Evolutionary conservation across 768 basidiomycete genomes (phyloP).

Genomic region (Melanogaster broomeanus): DNA sequence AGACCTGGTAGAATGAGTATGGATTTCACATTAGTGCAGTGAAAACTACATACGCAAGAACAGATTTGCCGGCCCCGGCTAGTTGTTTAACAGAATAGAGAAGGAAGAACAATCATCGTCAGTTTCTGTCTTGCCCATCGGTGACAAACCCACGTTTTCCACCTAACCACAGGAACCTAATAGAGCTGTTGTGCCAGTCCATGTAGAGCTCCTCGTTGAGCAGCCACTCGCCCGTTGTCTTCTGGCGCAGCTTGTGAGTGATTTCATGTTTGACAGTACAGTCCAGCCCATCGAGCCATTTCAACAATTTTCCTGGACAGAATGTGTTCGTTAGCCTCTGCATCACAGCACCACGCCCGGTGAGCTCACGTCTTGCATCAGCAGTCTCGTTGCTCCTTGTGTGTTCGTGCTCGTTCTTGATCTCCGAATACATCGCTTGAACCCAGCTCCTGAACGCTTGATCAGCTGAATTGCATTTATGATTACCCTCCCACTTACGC

Average conservation of each 20-base stretch:
- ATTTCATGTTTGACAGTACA: neutral
- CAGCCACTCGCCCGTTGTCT: neutral
- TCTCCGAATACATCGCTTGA: neutral
- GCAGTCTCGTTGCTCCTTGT: neutral
- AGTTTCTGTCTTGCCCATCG: no score
- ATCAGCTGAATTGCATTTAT: neutral
- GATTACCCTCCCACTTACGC: neutral
- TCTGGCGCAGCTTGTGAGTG: neutral
- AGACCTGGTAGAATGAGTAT: neutral
- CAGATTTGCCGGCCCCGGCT: neutral
- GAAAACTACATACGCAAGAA: slow-evolving; percentile 1
- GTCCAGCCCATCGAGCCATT: neutral
- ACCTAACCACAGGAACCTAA: slow-evolving; percentile 7
- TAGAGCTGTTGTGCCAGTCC: neutral
- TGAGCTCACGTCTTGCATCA: neutral
- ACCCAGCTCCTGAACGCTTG: neutral
- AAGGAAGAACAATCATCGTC: no score
- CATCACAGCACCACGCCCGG: no score
- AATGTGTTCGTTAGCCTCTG: no score
- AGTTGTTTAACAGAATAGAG: no score
- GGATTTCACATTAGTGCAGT: neutral
- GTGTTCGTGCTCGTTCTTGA: neutral
- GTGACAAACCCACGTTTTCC: slow-evolving; percentile 5
- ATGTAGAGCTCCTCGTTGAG: neutral
- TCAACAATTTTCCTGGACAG: neutral